A percentile compares a stretch with the other conserved stretches of the same genome.
Evolutionary conservation across 2,329 filamentous ascomycete genomes (phyloP).

Genomic region (Ilyonectria robusta): DNA sequence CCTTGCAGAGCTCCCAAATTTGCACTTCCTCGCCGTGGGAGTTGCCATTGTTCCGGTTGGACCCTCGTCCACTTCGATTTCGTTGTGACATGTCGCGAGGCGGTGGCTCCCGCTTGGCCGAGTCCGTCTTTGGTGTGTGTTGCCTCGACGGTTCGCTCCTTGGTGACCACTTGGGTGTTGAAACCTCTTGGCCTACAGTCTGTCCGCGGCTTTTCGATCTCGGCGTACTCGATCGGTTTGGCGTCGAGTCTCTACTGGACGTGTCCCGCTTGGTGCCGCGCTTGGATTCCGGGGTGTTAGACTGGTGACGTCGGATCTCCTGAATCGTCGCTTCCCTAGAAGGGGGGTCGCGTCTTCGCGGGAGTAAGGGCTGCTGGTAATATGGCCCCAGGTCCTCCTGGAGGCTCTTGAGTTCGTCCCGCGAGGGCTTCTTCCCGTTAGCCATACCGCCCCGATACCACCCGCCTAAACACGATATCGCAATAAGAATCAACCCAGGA

Average conservation of each 20-base stretch:
- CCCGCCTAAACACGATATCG: conserved; percentile 48
- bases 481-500: conserved; percentile 50
- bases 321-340: conserved; percentile 44
- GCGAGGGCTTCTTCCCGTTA: conserved; percentile 52
- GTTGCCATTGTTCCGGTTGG: conserved; percentile 60
- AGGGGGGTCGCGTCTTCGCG: conserved; percentile 42
- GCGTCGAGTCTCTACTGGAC: conserved; percentile 47
- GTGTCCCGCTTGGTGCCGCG: conserved; percentile 43
- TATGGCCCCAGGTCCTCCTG: conserved; percentile 53
- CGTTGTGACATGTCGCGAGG: conserved; percentile 58
- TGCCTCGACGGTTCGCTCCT: conserved; percentile 38
- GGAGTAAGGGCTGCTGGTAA: conserved; percentile 47
- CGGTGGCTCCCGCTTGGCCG: conserved; percentile 41
- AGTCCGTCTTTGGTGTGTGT: conserved; percentile 42
- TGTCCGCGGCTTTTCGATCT: conserved; percentile 41
- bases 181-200: conserved; percentile 35
- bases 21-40: conserved; percentile 60
- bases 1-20: conserved; percentile 60
- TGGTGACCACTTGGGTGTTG: conserved; percentile 45
- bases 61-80: conserved; percentile 61
- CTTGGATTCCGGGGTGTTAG: conserved; percentile 46
- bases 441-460: conserved; percentile 51
- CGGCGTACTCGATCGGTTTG: conserved; percentile 39
- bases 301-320: conserved; percentile 41
- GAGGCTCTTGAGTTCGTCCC: conserved; percentile 53